Evolutionary conservation across 2,329 filamentous ascomycete genomes (phyloP), one percentile per base, ranked within the genome.

Genomic region (Fusarium acutatum): DNA sequence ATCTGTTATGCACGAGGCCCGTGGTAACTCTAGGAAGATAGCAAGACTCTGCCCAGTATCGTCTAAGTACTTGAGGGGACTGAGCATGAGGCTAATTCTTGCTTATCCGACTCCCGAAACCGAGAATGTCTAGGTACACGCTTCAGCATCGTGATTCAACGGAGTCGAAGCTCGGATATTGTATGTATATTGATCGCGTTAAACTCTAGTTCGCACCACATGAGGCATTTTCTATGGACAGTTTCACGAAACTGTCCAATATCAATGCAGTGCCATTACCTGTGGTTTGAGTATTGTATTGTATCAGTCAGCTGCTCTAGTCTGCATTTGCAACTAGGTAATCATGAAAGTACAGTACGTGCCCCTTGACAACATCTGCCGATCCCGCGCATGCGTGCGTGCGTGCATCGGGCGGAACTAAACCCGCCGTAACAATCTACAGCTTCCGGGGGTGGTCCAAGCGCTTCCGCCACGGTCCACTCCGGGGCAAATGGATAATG

Each of bases 391-490:
- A 18, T 67, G 11, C 43, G n/a, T 53, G 24, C 24, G 18, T 37
- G 49, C n/a, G n/a, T 52, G n/a, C 50, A 40, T 54, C 20, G 47
- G 49, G 43, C 62, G 59, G 68, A 70, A 64, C 50, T 38, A 41
- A 57, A 30, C 47, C 35, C 62, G 50, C 50, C 40, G 24, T 47
- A 35, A 17, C 26, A 62, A 35, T 34, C 53, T 47, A 38, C 34
- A 71, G 53, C 60, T 22, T 49, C 59, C 58, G 69, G 54, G 46
- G 47, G 22, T 72, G 73, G 70, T 41, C 67, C 70, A 58, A 64
- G 73, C 73, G 71, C 47, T 53, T 69, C 28, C 58, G 54, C 34
- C 40, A 37, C 30, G 37, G 38, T 52, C 73, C 70, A 61, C 60
- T 47, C 44, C 43, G 58, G 52, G 26, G 38, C 50, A 43, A 60